These are phyloP conservation scores for Penicillium antarcticum DNA, from an alignment of 495 filamentous ascomycete species.

Conservation along the genomic window DNA sequence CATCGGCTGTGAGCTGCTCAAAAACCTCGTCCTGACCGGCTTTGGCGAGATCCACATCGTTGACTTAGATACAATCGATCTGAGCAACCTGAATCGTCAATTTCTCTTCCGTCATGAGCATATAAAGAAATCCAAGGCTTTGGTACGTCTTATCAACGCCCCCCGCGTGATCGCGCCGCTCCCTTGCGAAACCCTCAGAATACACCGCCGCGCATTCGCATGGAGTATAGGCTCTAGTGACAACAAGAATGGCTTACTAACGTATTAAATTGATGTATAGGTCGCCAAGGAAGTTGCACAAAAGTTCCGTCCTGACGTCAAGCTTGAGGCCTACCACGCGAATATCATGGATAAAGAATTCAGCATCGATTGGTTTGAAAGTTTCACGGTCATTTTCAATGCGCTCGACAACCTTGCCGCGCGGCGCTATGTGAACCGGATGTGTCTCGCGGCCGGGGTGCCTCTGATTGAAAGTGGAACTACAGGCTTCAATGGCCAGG, in stretches of 20 bases:
- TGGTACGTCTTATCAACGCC: conserved; percentile 57
- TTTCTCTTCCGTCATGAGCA: conserved; percentile 97
- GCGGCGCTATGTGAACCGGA: conserved; percentile 90
- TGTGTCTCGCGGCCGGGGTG: conserved; percentile 90
- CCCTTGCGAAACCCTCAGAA: conserved; percentile 2
- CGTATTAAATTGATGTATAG: conserved; percentile 39
- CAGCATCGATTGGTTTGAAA: conserved; percentile 82
- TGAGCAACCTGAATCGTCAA: conserved; percentile 96
- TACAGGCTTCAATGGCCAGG: conserved; percentile 96
- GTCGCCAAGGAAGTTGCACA: conserved; percentile 91
- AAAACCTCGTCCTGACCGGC: conserved; percentile 90
- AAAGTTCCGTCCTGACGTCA: conserved; percentile 86
- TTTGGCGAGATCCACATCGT: conserved; percentile 96
- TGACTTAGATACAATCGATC: conserved; percentile 96
- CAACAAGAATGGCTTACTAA: conserved; percentile 14
- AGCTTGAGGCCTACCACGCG: conserved; percentile 85
- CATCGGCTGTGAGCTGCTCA: conserved; percentile 96
- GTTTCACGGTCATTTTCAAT: conserved; percentile 89
- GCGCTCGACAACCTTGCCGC: conserved; percentile 96
- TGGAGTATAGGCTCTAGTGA: not conserved
- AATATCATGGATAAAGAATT: conserved; percentile 96
- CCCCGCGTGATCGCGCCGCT: conserved; percentile 6
- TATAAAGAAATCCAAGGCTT: conserved; percentile 94
- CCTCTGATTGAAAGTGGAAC: conserved; percentile 96
- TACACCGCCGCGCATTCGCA: not conserved